These are phyloP conservation scores for Cladosporium sp. DNA, from an alignment of 2,329 filamentous ascomycete species.

Conservation along the genomic window DNA sequence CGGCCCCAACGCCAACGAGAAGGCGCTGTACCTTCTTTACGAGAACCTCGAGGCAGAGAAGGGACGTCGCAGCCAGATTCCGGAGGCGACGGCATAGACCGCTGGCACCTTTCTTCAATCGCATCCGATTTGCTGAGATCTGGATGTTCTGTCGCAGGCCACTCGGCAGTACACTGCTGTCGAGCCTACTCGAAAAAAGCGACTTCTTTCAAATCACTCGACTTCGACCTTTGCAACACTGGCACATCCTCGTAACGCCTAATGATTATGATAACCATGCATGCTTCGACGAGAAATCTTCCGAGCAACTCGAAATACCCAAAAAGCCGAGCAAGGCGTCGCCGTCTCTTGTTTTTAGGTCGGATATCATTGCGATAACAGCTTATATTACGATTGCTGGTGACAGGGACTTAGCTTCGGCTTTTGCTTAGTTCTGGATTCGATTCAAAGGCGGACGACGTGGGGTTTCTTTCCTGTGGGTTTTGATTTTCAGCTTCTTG, in stretches of 20 bases:
- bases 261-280: slow-evolving; percentile 31
- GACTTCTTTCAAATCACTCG: slow-evolving; percentile 1
- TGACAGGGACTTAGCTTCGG: neutral
- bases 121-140: slow-evolving; percentile 20
- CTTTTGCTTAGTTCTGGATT: slow-evolving; percentile 10
- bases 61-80: slow-evolving; percentile 88
- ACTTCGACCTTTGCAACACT: slow-evolving; percentile 18
- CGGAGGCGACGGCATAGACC: slow-evolving; percentile 35
- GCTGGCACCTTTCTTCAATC: slow-evolving; percentile 14
- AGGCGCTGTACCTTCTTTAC: slow-evolving; percentile 91
- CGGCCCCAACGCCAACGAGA: slow-evolving; percentile 89
- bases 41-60: slow-evolving; percentile 99
- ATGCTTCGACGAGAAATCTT: slow-evolving; percentile 28
- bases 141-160: slow-evolving; percentile 19
- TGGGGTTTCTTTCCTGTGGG: slow-evolving; percentile 15
- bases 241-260: slow-evolving; percentile 28
- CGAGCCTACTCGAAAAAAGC: neutral
- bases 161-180: slow-evolving; percentile 1
- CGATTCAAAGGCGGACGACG: neutral
- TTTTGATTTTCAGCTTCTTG: slow-evolving; percentile 17
- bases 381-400: slow-evolving; percentile 1
- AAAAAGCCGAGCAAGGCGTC: slow-evolving; percentile 18
- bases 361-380: slow-evolving; percentile 13
- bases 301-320: slow-evolving; percentile 25
- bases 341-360: slow-evolving; percentile 9